Evolutionary conservation across 2,329 filamentous ascomycete genomes (phyloP).

Genomic region (Stemphylium vesicarium): DNA sequence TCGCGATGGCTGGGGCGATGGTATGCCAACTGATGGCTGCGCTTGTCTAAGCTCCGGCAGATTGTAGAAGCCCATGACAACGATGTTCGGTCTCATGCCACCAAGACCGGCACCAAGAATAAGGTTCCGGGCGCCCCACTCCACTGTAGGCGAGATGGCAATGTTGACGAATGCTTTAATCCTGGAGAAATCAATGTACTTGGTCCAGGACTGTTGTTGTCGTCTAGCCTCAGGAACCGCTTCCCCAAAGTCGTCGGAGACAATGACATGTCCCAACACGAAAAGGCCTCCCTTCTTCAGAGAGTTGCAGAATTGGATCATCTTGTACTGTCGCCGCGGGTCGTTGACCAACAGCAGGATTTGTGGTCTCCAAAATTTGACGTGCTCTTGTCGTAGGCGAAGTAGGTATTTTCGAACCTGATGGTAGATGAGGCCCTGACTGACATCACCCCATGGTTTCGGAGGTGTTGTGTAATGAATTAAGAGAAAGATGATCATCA

Average conservation of each 20-base stretch:
- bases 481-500: slow-evolving; percentile 78
- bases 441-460: slow-evolving; percentile 89
- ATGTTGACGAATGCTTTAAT: slow-evolving; percentile 92
- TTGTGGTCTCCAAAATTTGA: slow-evolving; percentile 92
- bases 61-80: slow-evolving; percentile 80
- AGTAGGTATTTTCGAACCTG: slow-evolving; percentile 88
- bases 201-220: slow-evolving; percentile 83
- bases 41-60: slow-evolving; percentile 75
- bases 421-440: slow-evolving; percentile 85
- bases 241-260: slow-evolving; percentile 78
- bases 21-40: slow-evolving; percentile 63
- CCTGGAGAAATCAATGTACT: slow-evolving; percentile 83
- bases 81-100: slow-evolving; percentile 89
- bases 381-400: slow-evolving; percentile 83
- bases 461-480: slow-evolving; percentile 87
- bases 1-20: slow-evolving; percentile 53
- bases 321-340: slow-evolving; percentile 77
- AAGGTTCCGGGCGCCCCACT: slow-evolving; percentile 84
- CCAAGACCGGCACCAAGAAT: slow-evolving; percentile 82
- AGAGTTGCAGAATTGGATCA: slow-evolving; percentile 91
- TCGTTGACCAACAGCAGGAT: slow-evolving; percentile 85
- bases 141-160: slow-evolving; percentile 79
- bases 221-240: slow-evolving; percentile 81
- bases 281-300: slow-evolving; percentile 87
- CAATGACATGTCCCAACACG: slow-evolving; percentile 85